A percentile compares a stretch with the other conserved stretches of the same genome.
These are phyloP conservation scores for Capsella rubella DNA, from an alignment of 441 rosid genomes.

Conservation along the genomic window DNA sequence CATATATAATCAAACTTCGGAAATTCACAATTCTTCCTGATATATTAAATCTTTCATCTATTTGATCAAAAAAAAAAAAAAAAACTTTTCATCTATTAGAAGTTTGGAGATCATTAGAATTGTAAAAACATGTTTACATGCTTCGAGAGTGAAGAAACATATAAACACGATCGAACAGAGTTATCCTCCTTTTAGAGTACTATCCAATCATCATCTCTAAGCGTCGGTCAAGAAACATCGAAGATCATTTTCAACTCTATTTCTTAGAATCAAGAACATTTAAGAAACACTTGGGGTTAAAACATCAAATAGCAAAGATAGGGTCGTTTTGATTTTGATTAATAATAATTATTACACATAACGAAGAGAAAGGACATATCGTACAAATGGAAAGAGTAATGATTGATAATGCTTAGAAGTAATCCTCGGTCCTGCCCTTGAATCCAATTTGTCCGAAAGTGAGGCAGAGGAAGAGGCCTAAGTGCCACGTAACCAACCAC, in stretches of 20 bases:
- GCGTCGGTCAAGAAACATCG: not conserved
- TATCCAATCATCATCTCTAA: not conserved
- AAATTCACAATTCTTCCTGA: not conserved
- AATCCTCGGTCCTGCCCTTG: slow-evolving; percentile 86
- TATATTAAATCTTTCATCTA: not conserved
- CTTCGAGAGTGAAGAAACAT: not conserved
- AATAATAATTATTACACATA: slow-evolving; percentile 22
- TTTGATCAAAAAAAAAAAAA: not conserved
- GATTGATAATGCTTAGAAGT: slow-evolving; percentile 49
- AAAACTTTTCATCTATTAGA: not conserved
- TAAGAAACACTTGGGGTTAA: slow-evolving; percentile 6
- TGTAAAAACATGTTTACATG: not conserved
- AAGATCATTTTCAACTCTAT: not conserved
- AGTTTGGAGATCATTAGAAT: not conserved
- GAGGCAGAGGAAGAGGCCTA: slow-evolving; percentile 82
- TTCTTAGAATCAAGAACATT: not conserved
- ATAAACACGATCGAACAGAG: too few relatives aligned
- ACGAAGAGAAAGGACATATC: slow-evolving; percentile 22
- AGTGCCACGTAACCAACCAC: slow-evolving; percentile 83
- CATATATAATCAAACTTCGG: not conserved
- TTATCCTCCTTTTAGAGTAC: not conserved
- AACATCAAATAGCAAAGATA: slow-evolving; percentile 41
- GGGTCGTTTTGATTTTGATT: slow-evolving; percentile 4
- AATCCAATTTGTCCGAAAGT: slow-evolving; percentile 96
- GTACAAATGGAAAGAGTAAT: slow-evolving; percentile 2